phyloP scores from a whole-genome alignment of 225 moss, liverwort and hornwort species.

The Climacium dendroides region DNA sequence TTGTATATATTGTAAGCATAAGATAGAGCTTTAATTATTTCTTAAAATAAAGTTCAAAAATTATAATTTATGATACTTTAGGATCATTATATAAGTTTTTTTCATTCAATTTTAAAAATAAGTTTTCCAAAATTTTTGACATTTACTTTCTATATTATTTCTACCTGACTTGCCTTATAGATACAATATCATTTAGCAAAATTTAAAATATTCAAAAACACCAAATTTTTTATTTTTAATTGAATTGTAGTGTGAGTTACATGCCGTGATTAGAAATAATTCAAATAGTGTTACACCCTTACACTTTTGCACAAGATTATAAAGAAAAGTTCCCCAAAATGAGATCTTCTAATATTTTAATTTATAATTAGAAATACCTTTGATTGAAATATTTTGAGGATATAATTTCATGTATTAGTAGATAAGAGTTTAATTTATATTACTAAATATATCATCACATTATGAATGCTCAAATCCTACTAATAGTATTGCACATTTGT shows the following conservation, averaged over 20 bases:
- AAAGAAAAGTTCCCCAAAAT: rapidly evolving
- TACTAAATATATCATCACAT: not conserved
- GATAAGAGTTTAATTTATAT: not conserved
- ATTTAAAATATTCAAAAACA: not conserved
- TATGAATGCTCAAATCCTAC: rapidly evolving
- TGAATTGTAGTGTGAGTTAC: not conserved
- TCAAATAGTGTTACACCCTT: too few relatives aligned
- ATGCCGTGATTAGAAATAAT: too few relatives aligned
- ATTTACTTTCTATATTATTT: not conserved
- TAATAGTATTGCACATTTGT: not conserved
- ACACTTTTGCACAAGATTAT: not conserved
- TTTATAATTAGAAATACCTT: rapidly evolving
- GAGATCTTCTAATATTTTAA: not conserved
- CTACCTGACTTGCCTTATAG: not conserved
- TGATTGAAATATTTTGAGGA: not conserved
- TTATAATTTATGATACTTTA: too few relatives aligned
- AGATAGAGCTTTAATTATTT: not conserved
- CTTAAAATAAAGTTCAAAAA: rapidly evolving
- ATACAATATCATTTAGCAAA: not conserved
- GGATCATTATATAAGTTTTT: not conserved
- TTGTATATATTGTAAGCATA: not conserved
- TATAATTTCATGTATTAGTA: not conserved
- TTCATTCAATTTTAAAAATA: not conserved
- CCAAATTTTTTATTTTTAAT: not conserved
- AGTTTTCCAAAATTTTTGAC: not conserved